Evolutionary conservation across 2,329 filamentous ascomycete species (phyloP), one percentile per base, ranked within the genome.

Genomic region (Nemania sp.): DNA sequence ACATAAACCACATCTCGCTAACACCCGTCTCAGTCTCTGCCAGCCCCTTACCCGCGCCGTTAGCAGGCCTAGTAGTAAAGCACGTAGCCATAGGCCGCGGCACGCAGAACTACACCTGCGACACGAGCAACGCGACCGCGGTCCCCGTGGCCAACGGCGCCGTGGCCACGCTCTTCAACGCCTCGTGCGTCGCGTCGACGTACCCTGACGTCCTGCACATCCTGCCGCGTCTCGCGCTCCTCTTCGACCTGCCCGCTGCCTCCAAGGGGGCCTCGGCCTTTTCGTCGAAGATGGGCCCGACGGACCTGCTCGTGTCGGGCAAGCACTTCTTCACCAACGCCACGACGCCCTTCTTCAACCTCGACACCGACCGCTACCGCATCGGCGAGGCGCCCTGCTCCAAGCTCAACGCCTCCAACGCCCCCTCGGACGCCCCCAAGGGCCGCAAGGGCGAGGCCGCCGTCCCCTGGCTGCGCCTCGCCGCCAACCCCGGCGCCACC

Each of bases 21-120:
- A 75, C 66, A 62, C 70, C 67, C 32, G 74, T 29, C 21, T 12
- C 35, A 80, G 85, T 81, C 65, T 80, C 86, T 10, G 34, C 46
- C 47, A 80, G 80, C 6, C 78, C 84, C 15, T 82, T 96, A 6
- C 87, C 89, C 13, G 65, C 80, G 7, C 86, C 87, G 13, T 77
- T 85, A 0, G 67, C 79, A 6, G 90, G 88, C 57, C 79, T 91
- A 32, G 79, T 73, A 3, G 81, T 96, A 52, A 83, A 86, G 72
- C 91, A 96, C 76, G 89, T 97, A 56, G 91, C 90, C 72, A 81
- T 97, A 64, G 94, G 94, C 70, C 88, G 91, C 46, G 94, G 94
- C 62, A 95, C 90, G 7, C 88, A 97, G 79, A 97, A 97, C 83
- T 98, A 97, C 81, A 96, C 91, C 53, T 97, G 94, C 81, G 80